Percentiles rank a stretch among this genome's conserved stretches.
Evolutionary conservation across 148 eudicot genomes (phyloP).

Genomic region (Vaccinium darrowii): DNA sequence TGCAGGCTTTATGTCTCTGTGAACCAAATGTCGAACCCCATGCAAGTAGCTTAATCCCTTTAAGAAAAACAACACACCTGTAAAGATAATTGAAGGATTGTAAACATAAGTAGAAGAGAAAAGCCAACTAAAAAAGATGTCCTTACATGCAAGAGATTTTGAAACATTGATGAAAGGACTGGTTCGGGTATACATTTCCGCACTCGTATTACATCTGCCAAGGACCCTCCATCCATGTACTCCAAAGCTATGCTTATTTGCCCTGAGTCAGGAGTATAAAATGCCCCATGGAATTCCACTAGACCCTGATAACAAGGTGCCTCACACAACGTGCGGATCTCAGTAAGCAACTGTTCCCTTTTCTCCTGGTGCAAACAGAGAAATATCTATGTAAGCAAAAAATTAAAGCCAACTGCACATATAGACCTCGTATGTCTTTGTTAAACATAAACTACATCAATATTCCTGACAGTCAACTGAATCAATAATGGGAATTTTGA

Average conservation of each 20-base stretch:
- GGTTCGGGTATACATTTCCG: constrained; percentile 75
- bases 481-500: neutral
- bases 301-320: constrained; percentile 90
- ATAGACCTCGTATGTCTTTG: too few relatives aligned
- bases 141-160: constrained; percentile 68
- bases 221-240: constrained; percentile 97
- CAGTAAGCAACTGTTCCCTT: constrained; percentile 86
- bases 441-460: too few relatives aligned
- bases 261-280: constrained; percentile 92
- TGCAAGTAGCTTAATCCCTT: constrained; percentile 91
- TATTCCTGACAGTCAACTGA: too few relatives aligned
- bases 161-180: constrained; percentile 71
- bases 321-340: constrained; percentile 88
- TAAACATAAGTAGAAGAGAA: neutral
- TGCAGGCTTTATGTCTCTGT: constrained; percentile 98
- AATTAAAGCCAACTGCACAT: too few relatives aligned
- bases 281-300: constrained; percentile 95
- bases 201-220: constrained; percentile 67
- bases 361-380: constrained; percentile 57
- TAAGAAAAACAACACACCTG: constrained; percentile 20
- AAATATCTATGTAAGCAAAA: too few relatives aligned
- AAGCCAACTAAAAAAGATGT: neutral
- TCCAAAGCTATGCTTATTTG: constrained; percentile 97
- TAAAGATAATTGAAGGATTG: constrained; percentile 8
- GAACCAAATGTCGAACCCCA: constrained; percentile 81